Evolutionary conservation across 345 rosid species (phyloP), one percentile per base, ranked within the genome.

Genomic region (Aquilaria yunnanensis): DNA sequence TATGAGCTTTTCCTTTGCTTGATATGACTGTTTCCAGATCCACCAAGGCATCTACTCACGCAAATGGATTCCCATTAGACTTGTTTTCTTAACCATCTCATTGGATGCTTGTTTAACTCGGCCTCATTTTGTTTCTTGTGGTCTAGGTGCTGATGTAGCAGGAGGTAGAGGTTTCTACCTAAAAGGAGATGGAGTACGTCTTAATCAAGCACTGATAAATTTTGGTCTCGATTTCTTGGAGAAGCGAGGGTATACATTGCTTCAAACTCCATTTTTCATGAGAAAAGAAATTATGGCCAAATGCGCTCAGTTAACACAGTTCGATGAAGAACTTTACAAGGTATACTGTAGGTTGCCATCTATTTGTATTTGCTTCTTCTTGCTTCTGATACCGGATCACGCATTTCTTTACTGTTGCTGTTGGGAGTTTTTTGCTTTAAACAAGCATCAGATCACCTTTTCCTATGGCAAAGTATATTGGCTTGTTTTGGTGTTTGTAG

Each of bases 271-370:
- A 12, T 90, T 81, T 81, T 83, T 93, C 70, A 90, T 86, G 94
- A 84, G 88, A 68, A 88, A 90, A 77, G 98, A 93, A 23, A 76
- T 88, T 65, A 90, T 93, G 97, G 92, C 88, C 54, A 90, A 83
- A 75, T 93, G 94, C 67, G 98, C 98, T 63, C 97, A 93, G 57
- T 60, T 93, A 71, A 85, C 92, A 13, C 97, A 90, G 70, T 90
- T 93, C 50, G 98, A 93, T 60, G 96, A 93, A 75, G 92, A 93
- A 61, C 96, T 93, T 56, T 93, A 90, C 88, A 87, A 93, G 94
- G 98, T 88, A 62, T 37, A 37, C 43, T 37, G 5, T 9, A 47
- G 10, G 32, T 45, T 45, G 47, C 41, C 16, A 45, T 12, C 47
- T 10, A 12, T 41, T 56, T n/a, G 55, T 47, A 12, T 41, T 56